These are phyloP conservation scores for Camellia granthamiana DNA, from an alignment of 148 eudicot genomes.

Conservation along the genomic window DNA sequence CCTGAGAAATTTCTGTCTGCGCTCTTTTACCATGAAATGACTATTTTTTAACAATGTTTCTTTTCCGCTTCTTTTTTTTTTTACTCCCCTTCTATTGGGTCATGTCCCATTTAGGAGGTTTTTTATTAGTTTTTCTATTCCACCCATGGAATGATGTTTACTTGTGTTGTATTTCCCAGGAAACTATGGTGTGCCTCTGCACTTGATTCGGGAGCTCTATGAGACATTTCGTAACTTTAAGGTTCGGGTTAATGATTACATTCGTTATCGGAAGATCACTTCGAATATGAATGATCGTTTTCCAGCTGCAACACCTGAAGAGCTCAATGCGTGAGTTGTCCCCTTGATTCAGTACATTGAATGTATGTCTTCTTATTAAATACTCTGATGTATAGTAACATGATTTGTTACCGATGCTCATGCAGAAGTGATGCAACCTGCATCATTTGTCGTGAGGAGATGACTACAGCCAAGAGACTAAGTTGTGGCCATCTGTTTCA, in stretches of 20 bases:
- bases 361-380: background rate
- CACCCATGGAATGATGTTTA: background rate
- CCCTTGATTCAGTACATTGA: background rate
- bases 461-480: conserved; percentile 93
- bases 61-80: background rate
- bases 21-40: background rate
- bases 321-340: conserved; percentile 60
- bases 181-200: conserved; percentile 96
- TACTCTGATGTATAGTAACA: conserved; percentile 10
- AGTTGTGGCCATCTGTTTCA: conserved; percentile 95
- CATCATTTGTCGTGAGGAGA: conserved; percentile 99
- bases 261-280: conserved; percentile 93
- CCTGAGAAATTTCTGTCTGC: background rate
- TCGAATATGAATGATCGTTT: conserved; percentile 99
- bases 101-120: background rate
- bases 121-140: background rate
- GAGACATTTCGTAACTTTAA: conserved; percentile 97
- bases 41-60: background rate
- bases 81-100: background rate
- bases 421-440: conserved; percentile 93
- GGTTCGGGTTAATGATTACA: conserved; percentile 91
- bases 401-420: conserved; percentile 20
- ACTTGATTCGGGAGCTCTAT: conserved; percentile 95
- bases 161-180: conserved; percentile 23
- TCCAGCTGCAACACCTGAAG: conserved; percentile 96